phyloP scores from a whole-genome alignment of 2,329 filamentous ascomycete species.

The Cladophialophora carrionii region DNA sequence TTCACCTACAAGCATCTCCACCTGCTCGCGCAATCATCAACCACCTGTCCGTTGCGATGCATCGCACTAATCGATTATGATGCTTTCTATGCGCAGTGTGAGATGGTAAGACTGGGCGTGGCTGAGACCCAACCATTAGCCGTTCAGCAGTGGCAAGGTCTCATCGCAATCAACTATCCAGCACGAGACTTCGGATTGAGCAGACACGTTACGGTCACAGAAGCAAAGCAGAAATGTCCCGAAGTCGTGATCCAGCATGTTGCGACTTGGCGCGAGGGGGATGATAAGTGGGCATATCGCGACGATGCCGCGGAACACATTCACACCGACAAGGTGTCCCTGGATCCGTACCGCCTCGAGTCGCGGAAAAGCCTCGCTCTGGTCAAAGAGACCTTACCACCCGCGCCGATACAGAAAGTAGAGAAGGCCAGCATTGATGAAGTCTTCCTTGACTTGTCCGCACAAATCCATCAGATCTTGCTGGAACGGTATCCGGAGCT shows the following conservation, averaged over 20 bases:
- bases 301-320: slow-evolving; percentile 79
- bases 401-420: slow-evolving; percentile 66
- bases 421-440: slow-evolving; percentile 97
- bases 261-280: slow-evolving; percentile 90
- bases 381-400: slow-evolving; percentile 74
- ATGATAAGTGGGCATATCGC: slow-evolving; percentile 88
- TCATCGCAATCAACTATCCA: slow-evolving; percentile 96
- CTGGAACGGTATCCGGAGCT: slow-evolving; percentile 78
- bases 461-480: slow-evolving; percentile 75
- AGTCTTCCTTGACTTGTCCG: slow-evolving; percentile 89
- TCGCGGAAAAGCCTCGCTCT: slow-evolving; percentile 78
- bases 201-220: slow-evolving; percentile 74
- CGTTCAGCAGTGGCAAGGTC: slow-evolving; percentile 91
- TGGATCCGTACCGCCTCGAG: slow-evolving; percentile 88
- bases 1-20: slow-evolving; percentile 85
- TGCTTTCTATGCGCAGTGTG: slow-evolving; percentile 96
- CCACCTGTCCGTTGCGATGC: slow-evolving; percentile 77
- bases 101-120: slow-evolving; percentile 81
- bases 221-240: slow-evolving; percentile 86
- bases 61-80: slow-evolving; percentile 93
- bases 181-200: slow-evolving; percentile 79
- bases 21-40: slow-evolving; percentile 71
- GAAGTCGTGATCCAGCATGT: slow-evolving; percentile 86
- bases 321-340: slow-evolving; percentile 85
- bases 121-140: slow-evolving; percentile 79